phyloP scores from a whole-genome alignment of 306 rosid genomes.

The Casuarina cunninghamiana region DNA sequence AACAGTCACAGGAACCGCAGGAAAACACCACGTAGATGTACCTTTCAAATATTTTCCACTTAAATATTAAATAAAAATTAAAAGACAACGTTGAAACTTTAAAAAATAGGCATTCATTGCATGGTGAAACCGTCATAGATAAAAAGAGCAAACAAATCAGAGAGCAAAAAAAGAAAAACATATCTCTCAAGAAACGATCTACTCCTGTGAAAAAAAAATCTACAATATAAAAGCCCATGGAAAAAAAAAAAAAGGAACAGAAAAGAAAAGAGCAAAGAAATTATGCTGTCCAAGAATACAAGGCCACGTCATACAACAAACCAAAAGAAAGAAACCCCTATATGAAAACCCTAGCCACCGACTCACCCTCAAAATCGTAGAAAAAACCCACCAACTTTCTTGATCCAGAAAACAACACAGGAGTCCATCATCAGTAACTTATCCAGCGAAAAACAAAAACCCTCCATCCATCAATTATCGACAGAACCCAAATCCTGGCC shows the following conservation, averaged over 20 bases:
- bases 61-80: too few species aligned
- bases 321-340: not conserved
- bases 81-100: too few species aligned
- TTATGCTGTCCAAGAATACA: not conserved
- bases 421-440: not conserved
- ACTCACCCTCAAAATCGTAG: not conserved
- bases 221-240: not conserved
- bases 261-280: not conserved
- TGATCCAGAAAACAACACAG: not conserved
- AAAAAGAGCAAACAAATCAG: too few species aligned
- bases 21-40: too few species aligned
- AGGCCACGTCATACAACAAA: not conserved
- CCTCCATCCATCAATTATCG: not conserved
- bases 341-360: not conserved
- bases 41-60: too few species aligned
- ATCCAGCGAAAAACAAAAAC: not conserved
- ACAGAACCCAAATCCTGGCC: not conserved
- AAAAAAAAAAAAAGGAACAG: not conserved
- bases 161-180: too few species aligned
- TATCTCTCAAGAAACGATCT: not conserved
- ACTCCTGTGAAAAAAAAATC: not conserved
- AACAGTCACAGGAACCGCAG: too few species aligned
- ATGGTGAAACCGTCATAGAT: too few species aligned
- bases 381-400: not conserved
- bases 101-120: too few species aligned